Evolutionary conservation across 2,329 filamentous ascomycete species (phyloP), one percentile per base, ranked within the genome.

Genomic region (Aspergillus viridinutans): DNA sequence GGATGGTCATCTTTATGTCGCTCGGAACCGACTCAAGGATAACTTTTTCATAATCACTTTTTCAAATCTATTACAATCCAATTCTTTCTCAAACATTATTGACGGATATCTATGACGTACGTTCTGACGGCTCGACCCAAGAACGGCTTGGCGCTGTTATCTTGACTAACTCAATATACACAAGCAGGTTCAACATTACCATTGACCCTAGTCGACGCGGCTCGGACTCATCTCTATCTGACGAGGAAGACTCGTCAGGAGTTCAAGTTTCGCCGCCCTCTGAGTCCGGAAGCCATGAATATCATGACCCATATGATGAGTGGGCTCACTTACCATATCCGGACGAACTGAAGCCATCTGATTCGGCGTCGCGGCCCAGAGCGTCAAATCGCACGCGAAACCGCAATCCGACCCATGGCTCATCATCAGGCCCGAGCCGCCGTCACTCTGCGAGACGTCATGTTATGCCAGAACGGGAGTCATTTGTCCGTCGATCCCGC

Each of bases 331-430:
- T 77, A 52, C 57, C 70, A 53, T 79, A 76, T 58, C 76, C 76
- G 17, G 72, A 76, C 64, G 78, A 80, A 67, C 59, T 80, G 63
- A 77, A 78, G 64, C 74, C 76, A 53, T 77, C 76, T 57, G 78
- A 80, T 69, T 78, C 76, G 50, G 75, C 76, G 47, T 78, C 76
- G 60, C 69, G 76, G 61, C 72, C 74, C 58, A 72, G 74, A 58
- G 70, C 72, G 52, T 72, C 72, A 60, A 71, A 72, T 58, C 72
- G 74, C 55, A 55, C 62, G 10, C 60, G 60, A 26, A 74, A 71
- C 65, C 80, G 74, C 60, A 67, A 67, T 52, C 62, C 71, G 54
- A 64, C 69, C 60, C 71, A 74, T 63, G 65, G 67, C 61, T 71
- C 71, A 29, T 71, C 71, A 49, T 72, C 73, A 45, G 67, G 64